phyloP scores from a whole-genome alignment of 129 eudicot species.

The Apium graveolens region DNA sequence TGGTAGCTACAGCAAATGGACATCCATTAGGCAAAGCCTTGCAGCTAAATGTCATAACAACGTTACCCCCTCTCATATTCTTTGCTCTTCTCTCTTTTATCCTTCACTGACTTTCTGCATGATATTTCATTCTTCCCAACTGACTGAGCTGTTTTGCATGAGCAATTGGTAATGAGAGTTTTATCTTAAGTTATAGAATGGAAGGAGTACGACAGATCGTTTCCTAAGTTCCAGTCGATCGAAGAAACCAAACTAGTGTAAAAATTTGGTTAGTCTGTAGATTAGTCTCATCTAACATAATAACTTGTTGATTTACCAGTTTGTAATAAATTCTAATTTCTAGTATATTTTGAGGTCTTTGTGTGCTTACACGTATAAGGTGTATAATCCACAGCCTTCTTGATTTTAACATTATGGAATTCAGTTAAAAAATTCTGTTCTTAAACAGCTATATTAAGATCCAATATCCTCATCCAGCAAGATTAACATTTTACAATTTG shows the following conservation, averaged over 20 bases:
- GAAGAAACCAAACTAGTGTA: background rate
- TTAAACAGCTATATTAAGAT: background rate
- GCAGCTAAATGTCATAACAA: background rate
- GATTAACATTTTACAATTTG: background rate
- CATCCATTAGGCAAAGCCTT: no score
- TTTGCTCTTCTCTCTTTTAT: background rate
- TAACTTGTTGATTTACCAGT: background rate
- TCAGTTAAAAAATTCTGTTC: background rate
- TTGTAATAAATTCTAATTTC: background rate
- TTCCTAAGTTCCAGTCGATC: background rate
- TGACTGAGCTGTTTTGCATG: background rate
- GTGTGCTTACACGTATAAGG: background rate
- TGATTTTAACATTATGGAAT: background rate
- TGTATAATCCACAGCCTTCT: background rate
- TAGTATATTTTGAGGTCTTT: background rate
- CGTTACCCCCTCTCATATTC: background rate
- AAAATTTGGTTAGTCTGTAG: background rate
- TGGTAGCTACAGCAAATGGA: no score
- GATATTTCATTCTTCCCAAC: background rate
- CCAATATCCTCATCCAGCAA: background rate
- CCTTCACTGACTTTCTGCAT: background rate
- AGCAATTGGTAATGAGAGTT: background rate
- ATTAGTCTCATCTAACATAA: background rate
- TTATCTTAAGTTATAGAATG: background rate
- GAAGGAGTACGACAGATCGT: background rate